phyloP scores from a whole-genome alignment of 108 stramenopile species.

The Nannochloropsis salina region DNA sequence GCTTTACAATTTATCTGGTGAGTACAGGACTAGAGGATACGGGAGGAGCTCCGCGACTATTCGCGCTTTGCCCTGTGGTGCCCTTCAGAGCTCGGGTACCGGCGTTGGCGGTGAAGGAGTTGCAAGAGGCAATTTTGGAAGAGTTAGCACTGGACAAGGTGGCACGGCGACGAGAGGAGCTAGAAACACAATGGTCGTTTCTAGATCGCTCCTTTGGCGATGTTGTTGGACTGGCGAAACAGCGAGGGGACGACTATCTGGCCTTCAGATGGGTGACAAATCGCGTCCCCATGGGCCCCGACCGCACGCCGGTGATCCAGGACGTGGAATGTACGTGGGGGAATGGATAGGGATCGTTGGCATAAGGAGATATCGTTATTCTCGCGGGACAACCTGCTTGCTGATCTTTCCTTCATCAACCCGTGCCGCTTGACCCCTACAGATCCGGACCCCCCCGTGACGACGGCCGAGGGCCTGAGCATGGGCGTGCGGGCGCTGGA shows the following conservation, averaged over 20 bases:
- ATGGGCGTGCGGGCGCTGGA: background rate
- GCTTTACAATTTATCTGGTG: constrained; percentile 10
- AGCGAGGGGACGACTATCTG: background rate
- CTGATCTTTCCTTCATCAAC: background rate
- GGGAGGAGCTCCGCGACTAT: background rate
- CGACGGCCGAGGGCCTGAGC: background rate
- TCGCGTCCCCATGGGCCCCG: background rate
- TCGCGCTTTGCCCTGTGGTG: constrained; percentile 16
- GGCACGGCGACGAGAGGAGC: background rate
- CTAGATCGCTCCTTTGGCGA: background rate
- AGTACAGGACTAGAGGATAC: background rate
- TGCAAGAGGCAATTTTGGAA: constrained; percentile 1
- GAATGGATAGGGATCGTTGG: too few species aligned
- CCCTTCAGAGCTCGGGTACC: background rate
- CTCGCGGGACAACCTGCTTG: too few species aligned
- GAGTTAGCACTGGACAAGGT: constrained; percentile 19
- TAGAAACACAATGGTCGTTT: background rate
- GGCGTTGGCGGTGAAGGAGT: background rate
- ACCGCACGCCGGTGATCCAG: constrained; percentile 16
- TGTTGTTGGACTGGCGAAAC: background rate
- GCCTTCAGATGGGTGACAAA: constrained; percentile 15
- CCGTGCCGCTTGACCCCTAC: background rate
- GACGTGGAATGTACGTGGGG: background rate
- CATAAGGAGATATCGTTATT: too few species aligned
- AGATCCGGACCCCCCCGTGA: background rate